Evolutionary conservation across 192 early-diverging fungal genomes (phyloP), one percentile per base, ranked within the genome.

Genomic region (Entrophospora sp.): DNA sequence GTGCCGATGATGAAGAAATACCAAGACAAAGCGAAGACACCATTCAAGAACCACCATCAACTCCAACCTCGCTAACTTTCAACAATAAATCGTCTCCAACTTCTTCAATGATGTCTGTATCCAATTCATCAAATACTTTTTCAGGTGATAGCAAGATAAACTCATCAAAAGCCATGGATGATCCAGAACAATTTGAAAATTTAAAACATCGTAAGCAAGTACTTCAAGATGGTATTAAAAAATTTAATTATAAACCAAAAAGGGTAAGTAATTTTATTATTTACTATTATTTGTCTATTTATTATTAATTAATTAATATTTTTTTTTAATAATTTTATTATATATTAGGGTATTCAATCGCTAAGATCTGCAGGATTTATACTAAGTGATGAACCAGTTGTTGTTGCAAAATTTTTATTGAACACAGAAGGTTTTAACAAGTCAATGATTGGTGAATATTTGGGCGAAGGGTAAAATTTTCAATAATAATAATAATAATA

Each of bases 401-500:
- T 87, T 31, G 80, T 95, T 31, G 94, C 89, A 13, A 68, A 73
- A 5, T 93, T 95, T 63, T 73, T 97, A 56, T 74, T 86, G 5
- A 64, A 72, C 45, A 87, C 87, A 0, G 90, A 93, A 57, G 92
- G 91, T 14, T 71, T 95, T 22, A 89, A 90, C 72, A 97, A 97
- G 75, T 74, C 85, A 30, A 82, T 87, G 72, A 82, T 97, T 73
- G 94, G 94, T 56, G 94, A 97, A 75, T 97, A 88, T 65, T 75
- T 97, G 31, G 94, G 94, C 31, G 92, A 97, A 70, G 91, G 91
- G 81, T 84, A 65, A 69, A n/a, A n/a, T n/a, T n/a, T n/a, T n/a
- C n/a, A n/a, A n/a, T n/a, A n/a, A n/a, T n/a, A n/a, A n/a, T n/a
- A n/a, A n/a, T n/a, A n/a, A 64, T 24, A 42, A 59, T 40, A 20